Conservation (phyloP, 208 protist species). For the Crithidia thermophila region DNA sequence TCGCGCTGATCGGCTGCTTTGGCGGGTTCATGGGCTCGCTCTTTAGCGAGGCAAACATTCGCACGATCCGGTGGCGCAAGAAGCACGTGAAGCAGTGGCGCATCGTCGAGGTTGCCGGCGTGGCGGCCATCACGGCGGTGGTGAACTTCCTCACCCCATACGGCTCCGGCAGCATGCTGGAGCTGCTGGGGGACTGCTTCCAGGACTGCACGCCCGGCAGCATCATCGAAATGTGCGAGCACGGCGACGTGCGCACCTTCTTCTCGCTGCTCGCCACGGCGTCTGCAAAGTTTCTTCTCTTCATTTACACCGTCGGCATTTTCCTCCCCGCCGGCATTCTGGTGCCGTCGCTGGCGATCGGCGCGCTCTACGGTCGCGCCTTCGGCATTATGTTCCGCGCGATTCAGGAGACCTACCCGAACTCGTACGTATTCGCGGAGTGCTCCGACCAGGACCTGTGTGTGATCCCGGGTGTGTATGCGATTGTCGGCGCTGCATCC, state of each 20-base stretch:
- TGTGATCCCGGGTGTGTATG: slow-evolving; percentile 92
- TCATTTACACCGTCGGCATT: slow-evolving; percentile 65
- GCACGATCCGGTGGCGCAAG: slow-evolving; percentile 55
- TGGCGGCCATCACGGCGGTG: slow-evolving; percentile 55
- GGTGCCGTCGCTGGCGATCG: slow-evolving; percentile 92
- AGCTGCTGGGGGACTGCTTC: slow-evolving; percentile 74
- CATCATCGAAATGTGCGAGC: slow-evolving; percentile 56
- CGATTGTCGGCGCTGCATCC: slow-evolving; percentile 92
- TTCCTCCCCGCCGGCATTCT: slow-evolving; percentile 92
- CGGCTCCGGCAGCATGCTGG: slow-evolving; percentile 55
- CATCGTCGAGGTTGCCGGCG: slow-evolving; percentile 61
- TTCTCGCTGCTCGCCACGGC: slow-evolving; percentile 62
- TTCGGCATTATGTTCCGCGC: slow-evolving; percentile 68
- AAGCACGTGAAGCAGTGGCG: slow-evolving; percentile 63
- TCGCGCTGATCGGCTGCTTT: slow-evolving; percentile 65
- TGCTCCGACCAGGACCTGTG: slow-evolving; percentile 60
- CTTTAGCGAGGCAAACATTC: slow-evolving; percentile 73
- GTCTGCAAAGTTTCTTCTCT: slow-evolving; percentile 55
- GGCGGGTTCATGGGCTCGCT: slow-evolving; percentile 70
- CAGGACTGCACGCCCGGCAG: slow-evolving; percentile 70
- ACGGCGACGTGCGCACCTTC: slow-evolving; percentile 46
- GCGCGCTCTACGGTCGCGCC: slow-evolving; percentile 77
- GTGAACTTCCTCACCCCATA: slow-evolving; percentile 77
- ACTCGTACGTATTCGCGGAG: slow-evolving; percentile 66
- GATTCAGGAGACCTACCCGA: slow-evolving; percentile 60